Conservation (phyloP, 2,329 filamentous ascomycete genomes). For the Hymenoscyphus repandus region DNA sequence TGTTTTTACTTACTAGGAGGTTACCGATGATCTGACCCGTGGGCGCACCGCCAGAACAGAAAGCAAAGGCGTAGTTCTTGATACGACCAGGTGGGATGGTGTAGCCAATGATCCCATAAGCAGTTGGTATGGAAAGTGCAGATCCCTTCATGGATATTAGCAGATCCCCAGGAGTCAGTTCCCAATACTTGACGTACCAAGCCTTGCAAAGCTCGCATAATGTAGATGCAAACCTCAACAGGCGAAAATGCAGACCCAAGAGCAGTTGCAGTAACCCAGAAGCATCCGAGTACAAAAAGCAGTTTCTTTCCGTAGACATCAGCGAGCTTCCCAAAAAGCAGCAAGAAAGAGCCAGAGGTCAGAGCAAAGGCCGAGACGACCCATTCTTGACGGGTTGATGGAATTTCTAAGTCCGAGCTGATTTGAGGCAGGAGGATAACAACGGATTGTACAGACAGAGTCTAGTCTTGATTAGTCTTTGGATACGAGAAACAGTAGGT, state of each 20-base stretch:
- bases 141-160: conserved; percentile 24
- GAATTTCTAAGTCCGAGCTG: conserved; percentile 26
- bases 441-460: conserved; percentile 51
- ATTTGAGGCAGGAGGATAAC: conserved; percentile 46
- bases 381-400: conserved; percentile 26
- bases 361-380: conserved; percentile 35
- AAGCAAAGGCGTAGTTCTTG: conserved; percentile 66
- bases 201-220: conserved; percentile 63
- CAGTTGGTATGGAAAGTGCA: conserved; percentile 65
- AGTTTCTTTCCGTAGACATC: conserved; percentile 44
- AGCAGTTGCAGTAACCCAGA: conserved; percentile 55
- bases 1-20: conserved; percentile 17
- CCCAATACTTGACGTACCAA: conserved; percentile 35
- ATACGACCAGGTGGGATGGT: conserved; percentile 63
- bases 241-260: conserved; percentile 58
- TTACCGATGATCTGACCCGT: conserved; percentile 62
- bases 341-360: conserved; percentile 43
- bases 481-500: background rate
- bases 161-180: background rate
- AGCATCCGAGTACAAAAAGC: conserved; percentile 44
- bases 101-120: conserved; percentile 63
- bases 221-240: conserved; percentile 62
- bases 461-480: conserved; percentile 33
- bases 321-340: conserved; percentile 45
- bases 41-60: conserved; percentile 60